Conservation (phyloP, 2,329 filamentous ascomycete genomes). For the Ophiosphaerella herpotricha region DNA sequence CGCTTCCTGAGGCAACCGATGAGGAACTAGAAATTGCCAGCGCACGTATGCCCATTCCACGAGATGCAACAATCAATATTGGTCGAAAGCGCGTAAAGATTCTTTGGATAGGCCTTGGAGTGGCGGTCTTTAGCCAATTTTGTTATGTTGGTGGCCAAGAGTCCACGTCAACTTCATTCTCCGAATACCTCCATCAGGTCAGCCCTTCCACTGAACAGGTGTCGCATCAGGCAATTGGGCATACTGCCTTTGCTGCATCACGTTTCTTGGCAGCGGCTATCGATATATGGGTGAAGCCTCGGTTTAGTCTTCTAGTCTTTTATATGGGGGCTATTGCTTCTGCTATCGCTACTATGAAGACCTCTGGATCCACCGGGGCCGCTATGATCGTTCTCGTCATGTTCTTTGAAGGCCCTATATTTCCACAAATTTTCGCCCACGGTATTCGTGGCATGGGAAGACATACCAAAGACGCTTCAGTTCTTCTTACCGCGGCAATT, state of each 20-base stretch:
- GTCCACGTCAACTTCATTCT: slow-evolving; percentile 56
- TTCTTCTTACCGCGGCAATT: slow-evolving; percentile 59
- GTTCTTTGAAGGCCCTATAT: slow-evolving; percentile 65
- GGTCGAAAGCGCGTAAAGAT: slow-evolving; percentile 52
- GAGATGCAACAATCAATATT: slow-evolving; percentile 48
- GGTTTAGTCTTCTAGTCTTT: slow-evolving; percentile 60
- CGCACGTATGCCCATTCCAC: slow-evolving; percentile 47
- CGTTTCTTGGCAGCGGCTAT: slow-evolving; percentile 61
- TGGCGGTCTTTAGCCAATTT: slow-evolving; percentile 61
- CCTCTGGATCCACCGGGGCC: slow-evolving; percentile 47
- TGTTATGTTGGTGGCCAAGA: slow-evolving; percentile 67
- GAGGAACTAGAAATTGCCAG: slow-evolving; percentile 62
- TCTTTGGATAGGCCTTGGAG: slow-evolving; percentile 60
- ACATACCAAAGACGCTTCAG: slow-evolving; percentile 62
- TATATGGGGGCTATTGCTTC: slow-evolving; percentile 60
- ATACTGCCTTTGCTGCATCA: slow-evolving; percentile 62
- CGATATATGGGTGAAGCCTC: slow-evolving; percentile 61
- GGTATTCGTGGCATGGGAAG: slow-evolving; percentile 61
- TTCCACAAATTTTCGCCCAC: slow-evolving; percentile 63
- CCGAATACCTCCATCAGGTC: slow-evolving; percentile 49
- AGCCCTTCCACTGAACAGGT: slow-evolving; percentile 43
- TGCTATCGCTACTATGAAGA: slow-evolving; percentile 56
- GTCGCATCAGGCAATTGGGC: slow-evolving; percentile 59
- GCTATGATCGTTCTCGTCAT: slow-evolving; percentile 58
- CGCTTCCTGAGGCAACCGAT: slow-evolving; percentile 66